Evolutionary conservation across 1,284 basidiomycete genomes (phyloP).

Genomic region (Rhodotorula sp.): DNA sequence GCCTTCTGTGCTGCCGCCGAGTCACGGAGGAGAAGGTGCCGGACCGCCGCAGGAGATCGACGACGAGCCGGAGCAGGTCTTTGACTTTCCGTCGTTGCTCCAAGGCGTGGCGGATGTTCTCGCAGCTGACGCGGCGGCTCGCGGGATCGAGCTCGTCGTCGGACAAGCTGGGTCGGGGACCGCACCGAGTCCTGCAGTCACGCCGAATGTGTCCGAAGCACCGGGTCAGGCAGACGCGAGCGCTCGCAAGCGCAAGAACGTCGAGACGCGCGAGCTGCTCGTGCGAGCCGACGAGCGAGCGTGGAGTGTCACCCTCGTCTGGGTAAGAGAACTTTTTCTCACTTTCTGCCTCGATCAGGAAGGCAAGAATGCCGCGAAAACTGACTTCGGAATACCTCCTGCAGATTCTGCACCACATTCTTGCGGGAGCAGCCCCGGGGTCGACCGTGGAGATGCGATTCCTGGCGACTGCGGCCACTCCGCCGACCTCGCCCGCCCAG

Average conservation of each 20-base stretch:
- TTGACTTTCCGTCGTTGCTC: slow-evolving; percentile 68
- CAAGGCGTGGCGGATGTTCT: slow-evolving; percentile 78
- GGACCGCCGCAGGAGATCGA: slow-evolving; percentile 16
- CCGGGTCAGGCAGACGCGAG: not conserved
- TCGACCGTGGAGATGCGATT: slow-evolving; percentile 87
- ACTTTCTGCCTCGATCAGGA: not conserved
- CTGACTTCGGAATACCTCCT: slow-evolving; percentile 14
- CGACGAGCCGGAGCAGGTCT: slow-evolving; percentile 39
- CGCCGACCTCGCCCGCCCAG: not conserved
- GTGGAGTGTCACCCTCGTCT: slow-evolving; percentile 71
- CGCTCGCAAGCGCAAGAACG: slow-evolving; percentile 3
- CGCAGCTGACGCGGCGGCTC: slow-evolving; percentile 76
- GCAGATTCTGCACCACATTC: slow-evolving; percentile 79
- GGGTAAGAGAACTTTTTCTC: slow-evolving; percentile 59
- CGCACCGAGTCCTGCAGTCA: slow-evolving; percentile 33
- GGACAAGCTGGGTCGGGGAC: slow-evolving; percentile 60
- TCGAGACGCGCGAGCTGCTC: slow-evolving; percentile 57
- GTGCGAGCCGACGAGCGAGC: slow-evolving; percentile 81
- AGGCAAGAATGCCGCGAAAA: slow-evolving; percentile 31
- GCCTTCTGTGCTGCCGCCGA: slow-evolving; percentile 8
- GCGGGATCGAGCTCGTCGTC: slow-evolving; percentile 79
- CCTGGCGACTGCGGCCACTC: slow-evolving; percentile 56
- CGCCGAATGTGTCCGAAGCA: slow-evolving; percentile 47
- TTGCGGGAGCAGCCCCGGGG: slow-evolving; percentile 64
- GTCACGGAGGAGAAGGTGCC: slow-evolving; percentile 9